Evolutionary conservation across 345 rosid species (phyloP), one percentile per base, ranked within the genome.

Genomic region (Euphorbia pulcherrima): DNA sequence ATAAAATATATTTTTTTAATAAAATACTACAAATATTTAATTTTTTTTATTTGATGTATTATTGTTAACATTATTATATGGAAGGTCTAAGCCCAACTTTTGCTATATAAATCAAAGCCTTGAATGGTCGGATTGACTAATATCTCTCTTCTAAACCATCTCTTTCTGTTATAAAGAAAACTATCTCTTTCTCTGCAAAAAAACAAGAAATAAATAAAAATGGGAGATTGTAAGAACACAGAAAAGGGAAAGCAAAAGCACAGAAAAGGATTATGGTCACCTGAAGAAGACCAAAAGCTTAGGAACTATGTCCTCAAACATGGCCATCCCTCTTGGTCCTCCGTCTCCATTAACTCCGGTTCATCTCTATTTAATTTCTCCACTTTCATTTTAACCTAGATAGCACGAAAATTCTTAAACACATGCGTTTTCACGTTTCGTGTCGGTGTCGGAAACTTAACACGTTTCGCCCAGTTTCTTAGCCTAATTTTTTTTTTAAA

Each of bases 211-310:
- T 33, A 33, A 33, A 2, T 33, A 33, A 33, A 78, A 72, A 82
- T 84, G 89, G 84, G 69, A 24, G 50, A n/a, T n/a, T n/a, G 67
- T 66, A 84, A 81, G 58, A 50, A 81, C 30, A 72, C 80, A 37
- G 92, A 83, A 33, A 88, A 72, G 76, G 82, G 81, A 28, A 87
- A 82, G 72, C 46, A 76, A 50, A 88, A 82, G 81, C 88, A 85
- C 68, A 86, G 84, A 76, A 93, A 90, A 69, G 98, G 98, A 51
- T 74, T 93, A 21, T 93, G 98, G 98, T 93, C 98, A 40, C 98
- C 98, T 51, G 98, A 90, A 75, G 98, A 93, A 83, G 98, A 93
- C 74, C 87, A 83, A 5, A 83, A 78, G 80, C 98, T 93, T 52
- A 83, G 78, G 47, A 80, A 68, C 72, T 75, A 84, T 64, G 75